Evolutionary conservation across 2,329 filamentous ascomycete genomes (phyloP).

Genomic region (Calonectria pseudoreteaudii): DNA sequence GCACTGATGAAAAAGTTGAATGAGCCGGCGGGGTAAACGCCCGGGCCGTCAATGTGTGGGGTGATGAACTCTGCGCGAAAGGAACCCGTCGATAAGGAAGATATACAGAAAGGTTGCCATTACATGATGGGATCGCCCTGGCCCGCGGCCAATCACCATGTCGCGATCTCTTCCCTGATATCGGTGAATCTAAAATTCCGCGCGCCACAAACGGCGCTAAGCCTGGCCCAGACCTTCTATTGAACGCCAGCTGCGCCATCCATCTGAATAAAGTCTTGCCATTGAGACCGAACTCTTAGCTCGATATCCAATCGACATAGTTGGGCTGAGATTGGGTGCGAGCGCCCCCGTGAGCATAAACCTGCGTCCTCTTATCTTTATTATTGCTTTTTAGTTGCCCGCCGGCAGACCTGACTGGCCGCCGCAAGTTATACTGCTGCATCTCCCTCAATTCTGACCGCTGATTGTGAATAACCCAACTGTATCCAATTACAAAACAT

Average conservation of each 20-base stretch:
- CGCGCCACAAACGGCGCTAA: background rate
- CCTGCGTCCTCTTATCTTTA: background rate
- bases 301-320: background rate
- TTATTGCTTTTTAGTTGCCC: background rate
- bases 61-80: background rate
- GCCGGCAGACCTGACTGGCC: background rate
- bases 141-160: background rate
- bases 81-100: background rate
- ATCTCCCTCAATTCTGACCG: background rate
- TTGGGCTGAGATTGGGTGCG: background rate
- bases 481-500: background rate
- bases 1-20: background rate
- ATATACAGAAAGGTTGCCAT: slow-evolving; percentile 7
- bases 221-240: background rate
- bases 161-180: background rate
- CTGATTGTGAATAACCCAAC: background rate
- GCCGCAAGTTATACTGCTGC: background rate
- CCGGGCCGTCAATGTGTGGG: background rate
- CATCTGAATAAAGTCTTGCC: background rate
- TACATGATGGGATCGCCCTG: slow-evolving; percentile 18
- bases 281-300: background rate
- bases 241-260: background rate
- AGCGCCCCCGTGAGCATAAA: background rate
- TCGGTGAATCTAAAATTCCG: background rate
- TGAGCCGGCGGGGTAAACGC: slow-evolving; percentile 11